Conservation (phyloP, 1,284 basidiomycete species). For the Rhodotorula sp. region DNA sequence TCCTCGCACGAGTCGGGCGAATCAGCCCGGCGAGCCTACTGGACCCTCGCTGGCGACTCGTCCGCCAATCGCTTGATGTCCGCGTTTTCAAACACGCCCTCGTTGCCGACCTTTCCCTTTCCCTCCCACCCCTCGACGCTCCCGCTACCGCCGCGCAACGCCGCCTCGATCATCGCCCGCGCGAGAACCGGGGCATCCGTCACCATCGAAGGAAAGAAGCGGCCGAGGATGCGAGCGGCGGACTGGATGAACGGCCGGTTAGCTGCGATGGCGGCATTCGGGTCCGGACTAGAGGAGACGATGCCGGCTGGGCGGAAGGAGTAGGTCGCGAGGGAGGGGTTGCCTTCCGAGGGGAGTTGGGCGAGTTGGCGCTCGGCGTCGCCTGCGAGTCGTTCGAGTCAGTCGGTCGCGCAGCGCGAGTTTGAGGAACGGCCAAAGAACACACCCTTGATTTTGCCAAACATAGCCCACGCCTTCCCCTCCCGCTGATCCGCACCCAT, state of each 20-base stretch:
- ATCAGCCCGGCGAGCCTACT: too few species aligned
- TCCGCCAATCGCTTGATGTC: slow-evolving; percentile 22
- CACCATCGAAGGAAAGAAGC: neutral
- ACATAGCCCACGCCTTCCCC: slow-evolving; percentile 12
- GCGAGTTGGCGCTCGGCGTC: slow-evolving; percentile 15
- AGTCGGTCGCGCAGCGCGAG: too few species aligned
- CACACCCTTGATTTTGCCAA: slow-evolving; percentile 23
- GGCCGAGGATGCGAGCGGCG: neutral
- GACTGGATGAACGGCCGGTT: neutral
- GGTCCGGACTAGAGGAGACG: slow-evolving; percentile 7
- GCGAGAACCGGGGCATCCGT: slow-evolving; percentile 13
- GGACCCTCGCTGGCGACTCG: too few species aligned
- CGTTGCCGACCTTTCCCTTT: slow-evolving; percentile 22
- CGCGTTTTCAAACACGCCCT: slow-evolving; percentile 20
- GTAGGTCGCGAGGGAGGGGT: slow-evolving; percentile 16
- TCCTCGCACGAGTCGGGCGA: too few species aligned
- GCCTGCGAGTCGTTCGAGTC: neutral
- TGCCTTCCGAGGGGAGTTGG: neutral
- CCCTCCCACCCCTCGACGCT: slow-evolving; percentile 19
- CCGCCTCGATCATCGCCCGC: slow-evolving; percentile 18
- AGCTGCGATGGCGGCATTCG: neutral
- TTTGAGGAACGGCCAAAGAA: too few species aligned
- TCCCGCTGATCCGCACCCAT: slow-evolving; percentile 3
- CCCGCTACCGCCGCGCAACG: slow-evolving; percentile 8
- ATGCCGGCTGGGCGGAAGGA: slow-evolving; percentile 32